Conservation (phyloP, 768 basidiomycete genomes). For the Boletus speciosus region DNA sequence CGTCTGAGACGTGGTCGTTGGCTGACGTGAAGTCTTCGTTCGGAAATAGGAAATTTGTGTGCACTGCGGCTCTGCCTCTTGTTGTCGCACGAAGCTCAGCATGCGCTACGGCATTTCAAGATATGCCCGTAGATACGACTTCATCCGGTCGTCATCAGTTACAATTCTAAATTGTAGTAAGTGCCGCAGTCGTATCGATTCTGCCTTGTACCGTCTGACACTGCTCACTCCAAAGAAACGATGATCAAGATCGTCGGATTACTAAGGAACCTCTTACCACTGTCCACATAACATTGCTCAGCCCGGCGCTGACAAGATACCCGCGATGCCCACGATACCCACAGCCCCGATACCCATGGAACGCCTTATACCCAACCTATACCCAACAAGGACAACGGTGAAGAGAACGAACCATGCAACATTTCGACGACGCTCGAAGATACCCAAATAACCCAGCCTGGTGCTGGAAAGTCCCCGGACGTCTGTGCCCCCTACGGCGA, state of each 20-base stretch:
- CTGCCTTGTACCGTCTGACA: not conserved
- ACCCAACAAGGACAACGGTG: not conserved
- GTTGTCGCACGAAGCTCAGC: not conserved
- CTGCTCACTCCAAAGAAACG: not conserved
- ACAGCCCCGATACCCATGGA: not conserved
- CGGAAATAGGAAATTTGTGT: conserved; percentile 3
- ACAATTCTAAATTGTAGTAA: not conserved
- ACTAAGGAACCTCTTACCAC: not conserved
- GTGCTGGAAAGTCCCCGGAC: not conserved
- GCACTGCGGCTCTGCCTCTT: not conserved
- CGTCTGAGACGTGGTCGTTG: not conserved
- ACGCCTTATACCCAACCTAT: not conserved
- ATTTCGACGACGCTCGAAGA: not conserved
- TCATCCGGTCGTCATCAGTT: not conserved
- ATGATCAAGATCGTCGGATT: not conserved
- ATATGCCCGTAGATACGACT: not conserved
- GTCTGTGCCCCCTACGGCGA: not conserved
- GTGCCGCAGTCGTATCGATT: not conserved
- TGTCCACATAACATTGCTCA: not conserved
- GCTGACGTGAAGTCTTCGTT: not conserved
- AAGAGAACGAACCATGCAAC: conserved; percentile 6
- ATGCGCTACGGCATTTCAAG: not conserved
- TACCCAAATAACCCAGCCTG: not conserved
- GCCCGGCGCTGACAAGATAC: conserved; percentile 5
- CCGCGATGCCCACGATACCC: conserved; percentile 2